Evolutionary conservation across 2,329 filamentous ascomycete species (phyloP), one percentile per base, ranked within the genome.

Genomic region (Xylariaceae sp.): DNA sequence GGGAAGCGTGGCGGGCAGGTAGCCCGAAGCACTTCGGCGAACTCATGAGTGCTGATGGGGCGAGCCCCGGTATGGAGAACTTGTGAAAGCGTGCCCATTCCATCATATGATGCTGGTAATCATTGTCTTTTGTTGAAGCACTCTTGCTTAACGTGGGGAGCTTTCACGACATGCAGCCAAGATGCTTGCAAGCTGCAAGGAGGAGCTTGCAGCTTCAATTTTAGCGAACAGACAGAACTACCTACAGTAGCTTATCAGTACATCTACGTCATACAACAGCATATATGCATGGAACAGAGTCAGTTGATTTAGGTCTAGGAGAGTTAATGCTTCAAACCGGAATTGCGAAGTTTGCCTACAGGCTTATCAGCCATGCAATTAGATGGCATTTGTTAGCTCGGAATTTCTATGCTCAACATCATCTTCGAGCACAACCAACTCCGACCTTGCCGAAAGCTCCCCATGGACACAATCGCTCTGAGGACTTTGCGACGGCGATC

Each of bases 1-100:
- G 79, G 78, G 66, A 81, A 84, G n/a, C 81, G 78, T 9, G 80
- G 80, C 24, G 71, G 73, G 63, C 81, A 80, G 58, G 75, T 75
- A 47, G 82, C 78, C 48, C 76, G 76, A 56, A 87, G 61, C 16
- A 80, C 83, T 62, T 85, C 75, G 64, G 67, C 60, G 60, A 82
- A 82, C 65, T 81, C 79, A 57, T 50, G 41, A 37, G 69, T 40
- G 50, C 64, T 53, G 54, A 81, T 77, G 19, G 77, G 75, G 66
- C 70, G 73, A 31, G 76, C 75, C 51, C 65, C 68, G 24, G 71
- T 69, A 62, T 79, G 75, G 34, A 79, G 58, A 24, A 78, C 73
- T 60, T 72, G 70, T 40, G 73, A 69, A 64, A 74, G 59, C 62
- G 67, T 71, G 64, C 67, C 68, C 77, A 79, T 79, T 72, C 75